These are phyloP conservation scores for Lolium rigidum DNA, from an alignment of 176 grass and related monocot genomes.

Conservation along the genomic window DNA sequence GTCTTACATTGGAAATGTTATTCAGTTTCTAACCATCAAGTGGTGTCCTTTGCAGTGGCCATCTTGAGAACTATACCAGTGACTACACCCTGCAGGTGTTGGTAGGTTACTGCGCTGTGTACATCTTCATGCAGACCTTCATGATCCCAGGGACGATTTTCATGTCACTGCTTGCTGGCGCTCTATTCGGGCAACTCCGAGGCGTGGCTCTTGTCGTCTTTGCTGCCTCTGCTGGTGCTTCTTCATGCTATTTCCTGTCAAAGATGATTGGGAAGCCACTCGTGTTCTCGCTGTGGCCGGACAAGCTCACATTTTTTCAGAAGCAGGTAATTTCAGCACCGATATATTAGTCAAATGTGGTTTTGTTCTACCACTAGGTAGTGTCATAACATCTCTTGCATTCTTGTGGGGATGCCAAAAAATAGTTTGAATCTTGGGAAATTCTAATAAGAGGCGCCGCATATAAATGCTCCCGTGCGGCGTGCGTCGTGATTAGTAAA, in stretches of 20 bases:
- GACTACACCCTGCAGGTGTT: slow-evolving; percentile 97
- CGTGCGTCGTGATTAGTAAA: too few relatives aligned
- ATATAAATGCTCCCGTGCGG: too few relatives aligned
- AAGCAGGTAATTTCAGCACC: slow-evolving; percentile 65
- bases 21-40: slow-evolving; percentile 26
- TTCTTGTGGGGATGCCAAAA: background rate
- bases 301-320: slow-evolving; percentile 95
- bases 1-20: background rate
- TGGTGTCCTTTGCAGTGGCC: slow-evolving; percentile 68
- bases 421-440: too few relatives aligned
- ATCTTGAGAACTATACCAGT: slow-evolving; percentile 96
- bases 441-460: too few relatives aligned
- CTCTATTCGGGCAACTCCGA: slow-evolving; percentile 80
- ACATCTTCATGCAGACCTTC: slow-evolving; percentile 99
- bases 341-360: background rate
- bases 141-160: slow-evolving; percentile 99
- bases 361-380: background rate
- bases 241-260: slow-evolving; percentile 96
- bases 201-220: slow-evolving; percentile 91
- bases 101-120: slow-evolving; percentile 85
- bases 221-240: slow-evolving; percentile 94
- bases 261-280: slow-evolving; percentile 86
- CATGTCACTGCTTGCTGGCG: slow-evolving; percentile 93
- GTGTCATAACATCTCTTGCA: background rate
- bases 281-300: slow-evolving; percentile 88